phyloP scores from a whole-genome alignment of 83 land plant genomes.

The Picea abies region DNA sequence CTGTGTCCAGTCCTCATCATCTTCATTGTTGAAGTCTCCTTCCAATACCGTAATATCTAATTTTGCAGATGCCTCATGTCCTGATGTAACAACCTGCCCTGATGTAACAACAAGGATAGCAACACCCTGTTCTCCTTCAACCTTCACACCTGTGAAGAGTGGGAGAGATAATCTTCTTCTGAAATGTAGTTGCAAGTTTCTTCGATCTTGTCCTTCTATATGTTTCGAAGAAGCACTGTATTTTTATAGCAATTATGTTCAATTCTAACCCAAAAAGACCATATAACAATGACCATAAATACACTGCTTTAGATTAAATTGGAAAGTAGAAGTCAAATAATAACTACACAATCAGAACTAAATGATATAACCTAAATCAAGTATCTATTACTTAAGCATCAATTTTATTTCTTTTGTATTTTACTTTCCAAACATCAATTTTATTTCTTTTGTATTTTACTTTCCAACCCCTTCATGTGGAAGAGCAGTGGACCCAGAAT shows the following conservation, averaged over 20 bases:
- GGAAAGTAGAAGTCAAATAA: not conserved
- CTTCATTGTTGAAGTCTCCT: slow-evolving; percentile 84
- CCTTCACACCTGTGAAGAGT: slow-evolving; percentile 71
- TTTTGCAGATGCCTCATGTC: no score
- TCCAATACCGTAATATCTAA: slow-evolving; percentile 53
- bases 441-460: no score
- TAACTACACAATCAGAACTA: no score
- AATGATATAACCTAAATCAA: no score
- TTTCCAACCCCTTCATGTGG: no score
- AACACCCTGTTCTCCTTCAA: slow-evolving; percentile 75
- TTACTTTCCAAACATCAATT: no score
- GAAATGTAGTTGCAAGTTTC: slow-evolving; percentile 61
- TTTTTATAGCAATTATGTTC: not conserved
- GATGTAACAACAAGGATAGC: slow-evolving; percentile 66
- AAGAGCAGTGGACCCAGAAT: no score
- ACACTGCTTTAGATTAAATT: not conserved
- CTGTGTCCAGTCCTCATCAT: slow-evolving; percentile 72
- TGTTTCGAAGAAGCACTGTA: slow-evolving; percentile 66
- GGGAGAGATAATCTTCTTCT: slow-evolving; percentile 59
- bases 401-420: no score
- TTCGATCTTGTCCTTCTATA: slow-evolving; percentile 66
- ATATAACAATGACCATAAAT: no score
- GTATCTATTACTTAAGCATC: no score
- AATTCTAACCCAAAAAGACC: not conserved
- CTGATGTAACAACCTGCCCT: no score